Percentiles rank a stretch among this genome's conserved stretches.
phyloP scores from a whole-genome alignment of 2,329 filamentous ascomycete genomes.

The Dryadomyces quercivorus region DNA sequence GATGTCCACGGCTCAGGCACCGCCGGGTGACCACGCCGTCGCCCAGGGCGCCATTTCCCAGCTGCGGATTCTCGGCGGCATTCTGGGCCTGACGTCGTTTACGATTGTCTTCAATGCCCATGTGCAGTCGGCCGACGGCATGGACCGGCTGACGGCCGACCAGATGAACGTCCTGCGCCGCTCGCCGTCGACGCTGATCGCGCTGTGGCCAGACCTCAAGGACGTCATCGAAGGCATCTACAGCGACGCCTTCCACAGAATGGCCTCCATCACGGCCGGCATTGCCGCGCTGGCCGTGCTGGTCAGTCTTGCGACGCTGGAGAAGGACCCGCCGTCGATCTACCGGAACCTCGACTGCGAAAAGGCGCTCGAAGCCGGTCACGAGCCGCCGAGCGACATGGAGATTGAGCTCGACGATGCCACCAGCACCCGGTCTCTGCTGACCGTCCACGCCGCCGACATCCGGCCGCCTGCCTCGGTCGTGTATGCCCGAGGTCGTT shows the following conservation, averaged over 20 bases:
- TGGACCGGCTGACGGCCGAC: slow-evolving; percentile 3
- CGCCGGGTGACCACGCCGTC: slow-evolving; percentile 37
- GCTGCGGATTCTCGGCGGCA: slow-evolving; percentile 46
- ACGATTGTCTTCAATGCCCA: slow-evolving; percentile 44
- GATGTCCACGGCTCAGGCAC: slow-evolving; percentile 40
- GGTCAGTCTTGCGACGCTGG: slow-evolving; percentile 12
- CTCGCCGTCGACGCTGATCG: slow-evolving; percentile 12
- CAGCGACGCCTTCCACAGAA: slow-evolving; percentile 11
- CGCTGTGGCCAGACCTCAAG: slow-evolving; percentile 11
- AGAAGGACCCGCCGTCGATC: slow-evolving; percentile 12
- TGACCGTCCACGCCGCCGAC: background rate
- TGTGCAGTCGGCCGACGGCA: slow-evolving; percentile 16
- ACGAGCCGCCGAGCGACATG: slow-evolving; percentile 4
- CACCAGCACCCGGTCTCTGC: slow-evolving; percentile 9
- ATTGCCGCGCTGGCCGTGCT: slow-evolving; percentile 9
- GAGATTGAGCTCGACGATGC: slow-evolving; percentile 9
- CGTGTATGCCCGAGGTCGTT: too few species aligned
- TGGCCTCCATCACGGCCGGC: slow-evolving; percentile 10
- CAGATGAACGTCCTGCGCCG: slow-evolving; percentile 12
- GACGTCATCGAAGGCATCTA: slow-evolving; percentile 9
- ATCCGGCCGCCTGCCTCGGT: background rate
- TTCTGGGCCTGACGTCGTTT: slow-evolving; percentile 44
- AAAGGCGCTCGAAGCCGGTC: background rate
- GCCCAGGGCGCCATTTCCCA: slow-evolving; percentile 49
- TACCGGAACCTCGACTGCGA: slow-evolving; percentile 8